Base-by-base conservation (phyloP, 225 moss, liverwort and hornwort genomes). In the Asterella californica region DNA sequence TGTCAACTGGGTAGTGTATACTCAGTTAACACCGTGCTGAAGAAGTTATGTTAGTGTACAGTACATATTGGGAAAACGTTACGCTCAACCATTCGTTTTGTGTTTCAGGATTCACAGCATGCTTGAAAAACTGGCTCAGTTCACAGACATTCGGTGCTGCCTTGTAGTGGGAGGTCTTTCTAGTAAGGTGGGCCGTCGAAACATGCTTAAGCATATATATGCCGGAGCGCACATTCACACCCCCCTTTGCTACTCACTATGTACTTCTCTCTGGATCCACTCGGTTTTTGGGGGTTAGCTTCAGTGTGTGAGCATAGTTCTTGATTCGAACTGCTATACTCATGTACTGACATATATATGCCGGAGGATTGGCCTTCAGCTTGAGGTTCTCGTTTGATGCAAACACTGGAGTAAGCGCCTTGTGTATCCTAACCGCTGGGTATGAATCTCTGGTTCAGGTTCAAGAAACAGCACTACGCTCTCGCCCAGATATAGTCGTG, bases 141-240 rank as follows among this genome's bases (percentile, higher is more conserved):
- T 95, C 79, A 95, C 95, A 79, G 97, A 99, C 77, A 87, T 99
- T 76, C 89, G 92, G 70, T 86, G 88, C 76, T 89, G 90, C 78
- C 85, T 99, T 52, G 92, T 95, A 24, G 97, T 99, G 62, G 97
- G 97, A 81, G 97, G 97, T 64, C 92, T 99, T 67, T 99, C 97
- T 36, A 90, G 88, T 76, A 99, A 99, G 93, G 96, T 94, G 72
- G 42, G 42, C 42, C 42, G 42, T 3, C 42, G 42, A 42, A 42
- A 42, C 42, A 2, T 42, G 42, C 42, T 42, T 2, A 42, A 42
- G 42, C n/a, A n/a, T n/a, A n/a, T n/a, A 47, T 38, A n/a, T 27
- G 9, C 46, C 50, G 32, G 17, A 38, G 68, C 17, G 9, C 36
- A 47, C 11, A 1, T 21, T 21, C n/a, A n/a, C n/a, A n/a, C n/a